Conservation (phyloP, 495 filamentous ascomycete species). For the Penicillium macrosclerotiorum region DNA sequence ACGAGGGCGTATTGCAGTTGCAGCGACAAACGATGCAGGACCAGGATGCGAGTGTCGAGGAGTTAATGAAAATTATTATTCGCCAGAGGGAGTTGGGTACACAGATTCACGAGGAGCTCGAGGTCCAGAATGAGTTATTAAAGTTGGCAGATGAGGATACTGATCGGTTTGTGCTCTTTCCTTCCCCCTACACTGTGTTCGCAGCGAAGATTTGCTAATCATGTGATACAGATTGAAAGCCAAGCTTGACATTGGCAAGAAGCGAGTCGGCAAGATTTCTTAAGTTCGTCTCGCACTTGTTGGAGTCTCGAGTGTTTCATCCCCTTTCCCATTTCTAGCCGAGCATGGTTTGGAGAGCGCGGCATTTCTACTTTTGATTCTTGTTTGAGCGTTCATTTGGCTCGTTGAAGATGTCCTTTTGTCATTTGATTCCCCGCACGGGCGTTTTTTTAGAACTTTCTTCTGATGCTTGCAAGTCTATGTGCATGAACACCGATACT, state of each 20-base stretch:
- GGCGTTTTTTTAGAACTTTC: constrained; percentile 1
- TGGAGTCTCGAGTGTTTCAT: background rate
- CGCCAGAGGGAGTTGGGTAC: constrained; percentile 84
- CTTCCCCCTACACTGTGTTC: background rate
- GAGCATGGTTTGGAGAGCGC: background rate
- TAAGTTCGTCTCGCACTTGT: constrained; percentile 29
- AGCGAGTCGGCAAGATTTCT: constrained; percentile 72
- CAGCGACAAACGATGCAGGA: constrained; percentile 80
- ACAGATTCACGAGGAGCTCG: constrained; percentile 81
- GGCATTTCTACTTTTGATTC: background rate
- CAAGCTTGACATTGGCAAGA: constrained; percentile 82
- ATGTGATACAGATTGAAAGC: constrained; percentile 50
- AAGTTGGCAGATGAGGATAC: constrained; percentile 72
- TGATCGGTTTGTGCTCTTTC: constrained; percentile 47
- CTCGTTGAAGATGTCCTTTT: background rate
- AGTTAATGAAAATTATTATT: constrained; percentile 71
- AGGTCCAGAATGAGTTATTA: constrained; percentile 80
- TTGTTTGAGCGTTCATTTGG: constrained; percentile 10
- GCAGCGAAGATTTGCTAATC: constrained; percentile 19
- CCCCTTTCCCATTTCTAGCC: background rate
- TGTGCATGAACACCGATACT: background rate
- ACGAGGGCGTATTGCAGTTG: constrained; percentile 81
- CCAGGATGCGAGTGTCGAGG: constrained; percentile 79
- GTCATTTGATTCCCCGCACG: constrained; percentile 15
- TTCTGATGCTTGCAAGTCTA: background rate